Evolutionary conservation across 1,284 basidiomycete genomes (phyloP), one percentile per base, ranked within the genome.

Genomic region (Malassezia furfur): DNA sequence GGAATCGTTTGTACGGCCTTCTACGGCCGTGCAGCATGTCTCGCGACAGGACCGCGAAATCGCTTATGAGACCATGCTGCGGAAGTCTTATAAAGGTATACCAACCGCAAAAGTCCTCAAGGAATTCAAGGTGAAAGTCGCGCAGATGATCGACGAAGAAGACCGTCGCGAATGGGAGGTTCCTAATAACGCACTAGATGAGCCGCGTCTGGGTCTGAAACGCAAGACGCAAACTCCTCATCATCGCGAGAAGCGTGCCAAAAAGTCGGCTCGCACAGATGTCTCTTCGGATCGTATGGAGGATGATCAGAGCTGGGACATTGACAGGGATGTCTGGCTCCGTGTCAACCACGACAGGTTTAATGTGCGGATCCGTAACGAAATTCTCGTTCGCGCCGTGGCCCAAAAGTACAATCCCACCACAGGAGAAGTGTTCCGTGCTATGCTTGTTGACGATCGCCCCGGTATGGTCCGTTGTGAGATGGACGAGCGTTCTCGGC

Each of bases 341-440:
- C 83, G 86, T 43, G 81, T 96, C 51, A 91, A 94, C 76, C 86
- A 84, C 68, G 86, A 91, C 64, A 85, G 84, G 63, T 93, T 91
- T 76, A 85, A 88, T 64, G 79, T 91, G 32, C 84, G 88, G 65
- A 83, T 96, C 47, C 85, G 93, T 34, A 91, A 94, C 75, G 81
- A 85, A 74, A 88, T 87, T 37, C n/a, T 68, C 54, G 55, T 61
- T 19, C 61, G 62, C 6, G 66, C 69, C 9, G 64, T 67, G 11
- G 52, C 63, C 12, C 53, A 60, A 28, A 66, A 70, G 50, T 74
- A 72, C 66, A 67, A 74, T 47, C 41, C 50, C 15, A 61, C 57
- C 11, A 60, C 62, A 2, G 67, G 63, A n/a, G 65, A 72, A 48
- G 52, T 72, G n/a, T 66, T 72, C 39, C 64, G 65, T n/a, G 56